A percentile compares a stretch with the other conserved stretches of the same genome.
Conservation (phyloP, 768 basidiomycete genomes). For the Boletellus sp. region DNA sequence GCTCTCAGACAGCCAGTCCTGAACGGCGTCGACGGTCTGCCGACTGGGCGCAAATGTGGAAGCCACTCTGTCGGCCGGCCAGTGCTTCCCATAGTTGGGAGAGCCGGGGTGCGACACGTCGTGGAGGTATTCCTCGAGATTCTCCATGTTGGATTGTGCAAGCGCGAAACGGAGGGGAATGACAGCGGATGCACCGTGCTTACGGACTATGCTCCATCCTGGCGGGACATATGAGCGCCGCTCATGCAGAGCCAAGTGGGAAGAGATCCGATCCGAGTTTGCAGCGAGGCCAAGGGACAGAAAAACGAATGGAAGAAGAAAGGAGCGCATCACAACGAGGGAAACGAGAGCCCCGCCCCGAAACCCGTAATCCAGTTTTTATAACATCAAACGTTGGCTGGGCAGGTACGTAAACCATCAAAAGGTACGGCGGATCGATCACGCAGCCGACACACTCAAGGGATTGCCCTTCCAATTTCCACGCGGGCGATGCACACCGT, state of each 20-base stretch:
- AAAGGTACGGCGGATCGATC: no score
- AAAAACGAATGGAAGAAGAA: conserved; percentile 22
- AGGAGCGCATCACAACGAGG: conserved; percentile 12
- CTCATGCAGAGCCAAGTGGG: conserved; percentile 14
- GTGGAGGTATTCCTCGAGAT: conserved; percentile 39
- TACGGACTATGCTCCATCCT: conserved; percentile 36
- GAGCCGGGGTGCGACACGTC: conserved; percentile 44
- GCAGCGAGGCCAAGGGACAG: conserved; percentile 16
- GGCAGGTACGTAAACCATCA: no score
- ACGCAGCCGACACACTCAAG: no score
- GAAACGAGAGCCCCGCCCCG: not conserved
- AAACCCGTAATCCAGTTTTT: not conserved
- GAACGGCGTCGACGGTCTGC: conserved; percentile 37
- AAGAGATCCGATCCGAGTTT: conserved; percentile 1
- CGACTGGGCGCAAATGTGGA: conserved; percentile 41
- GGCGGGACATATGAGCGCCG: conserved; percentile 34
- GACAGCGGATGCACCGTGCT: conserved; percentile 27
- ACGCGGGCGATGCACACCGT: no score
- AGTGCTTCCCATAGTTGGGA: conserved; percentile 44
- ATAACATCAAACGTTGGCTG: not conserved
- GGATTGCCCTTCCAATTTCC: no score
- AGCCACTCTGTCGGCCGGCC: conserved; percentile 38
- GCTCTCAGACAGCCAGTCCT: conserved; percentile 36
- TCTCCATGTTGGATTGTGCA: conserved; percentile 38
- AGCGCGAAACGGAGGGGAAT: conserved; percentile 47